phyloP scores from a whole-genome alignment of 805 yeast genomes.

The Kodamaea neixiangensis region DNA sequence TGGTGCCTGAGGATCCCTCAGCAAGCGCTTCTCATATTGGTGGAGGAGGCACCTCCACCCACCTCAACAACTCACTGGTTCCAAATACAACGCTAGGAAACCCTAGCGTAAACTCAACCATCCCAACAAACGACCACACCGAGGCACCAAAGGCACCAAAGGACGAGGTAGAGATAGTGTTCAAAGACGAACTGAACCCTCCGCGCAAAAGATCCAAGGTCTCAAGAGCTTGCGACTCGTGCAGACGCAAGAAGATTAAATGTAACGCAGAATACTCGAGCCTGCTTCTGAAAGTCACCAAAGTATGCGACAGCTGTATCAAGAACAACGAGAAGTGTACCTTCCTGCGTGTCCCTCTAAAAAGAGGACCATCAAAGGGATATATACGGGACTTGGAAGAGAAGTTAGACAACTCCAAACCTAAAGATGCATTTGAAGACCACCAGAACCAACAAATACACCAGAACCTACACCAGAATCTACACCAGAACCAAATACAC shows the following conservation, averaged over 20 bases:
- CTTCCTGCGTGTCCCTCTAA: conserved; percentile 70
- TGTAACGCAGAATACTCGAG: conserved; percentile 62
- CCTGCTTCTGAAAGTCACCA: conserved; percentile 48
- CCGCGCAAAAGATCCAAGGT: conserved; percentile 68
- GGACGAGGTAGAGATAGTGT: neutral
- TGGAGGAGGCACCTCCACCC: neutral
- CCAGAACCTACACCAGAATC: neutral
- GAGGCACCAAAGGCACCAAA: neutral
- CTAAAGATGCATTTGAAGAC: conserved; percentile 1
- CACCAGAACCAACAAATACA: neutral
- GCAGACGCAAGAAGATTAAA: conserved; percentile 69
- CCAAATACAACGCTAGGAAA: neutral
- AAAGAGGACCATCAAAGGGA: conserved; percentile 81
- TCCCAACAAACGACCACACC: neutral
- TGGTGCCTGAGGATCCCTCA: neutral
- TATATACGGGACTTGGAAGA: conserved; percentile 50
- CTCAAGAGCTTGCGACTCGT: conserved; percentile 79
- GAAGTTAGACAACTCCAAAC: conserved; percentile 24
- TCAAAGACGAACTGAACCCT: conserved; percentile 13
- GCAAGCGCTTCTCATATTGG: too few species aligned
- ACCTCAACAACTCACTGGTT: neutral
- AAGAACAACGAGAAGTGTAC: conserved; percentile 63
- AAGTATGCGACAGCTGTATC: conserved; percentile 61
- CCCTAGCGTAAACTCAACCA: neutral
- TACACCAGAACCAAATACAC: conserved; percentile 1